Evolutionary conservation across 768 basidiomycete genomes (phyloP).

Genomic region (Sporobolomyces pararoseus): DNA sequence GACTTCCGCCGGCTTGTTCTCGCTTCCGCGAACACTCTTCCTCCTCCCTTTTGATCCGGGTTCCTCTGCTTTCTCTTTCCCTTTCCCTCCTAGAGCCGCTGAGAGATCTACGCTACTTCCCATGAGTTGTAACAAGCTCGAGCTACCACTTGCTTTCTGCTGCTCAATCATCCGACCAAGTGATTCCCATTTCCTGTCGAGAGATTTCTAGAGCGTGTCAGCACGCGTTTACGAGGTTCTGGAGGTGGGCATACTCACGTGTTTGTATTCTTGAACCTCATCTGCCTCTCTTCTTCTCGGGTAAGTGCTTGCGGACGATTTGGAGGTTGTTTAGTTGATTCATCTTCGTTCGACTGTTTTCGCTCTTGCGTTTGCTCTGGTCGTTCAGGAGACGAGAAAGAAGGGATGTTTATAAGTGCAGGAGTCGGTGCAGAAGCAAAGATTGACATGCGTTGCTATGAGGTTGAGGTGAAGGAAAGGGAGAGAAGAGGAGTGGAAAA

Average conservation of each 20-base stretch:
- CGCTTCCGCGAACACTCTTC: not conserved
- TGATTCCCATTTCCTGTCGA: constrained; percentile 2
- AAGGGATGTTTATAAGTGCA: not conserved
- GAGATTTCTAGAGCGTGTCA: not conserved
- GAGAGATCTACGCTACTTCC: not conserved
- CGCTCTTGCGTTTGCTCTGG: not conserved
- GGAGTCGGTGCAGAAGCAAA: not conserved
- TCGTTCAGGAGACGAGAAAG: not conserved
- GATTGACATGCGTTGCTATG: not conserved
- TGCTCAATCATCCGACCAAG: not conserved
- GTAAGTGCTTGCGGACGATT: not conserved
- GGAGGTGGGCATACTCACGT: not conserved
- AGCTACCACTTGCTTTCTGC: not conserved
- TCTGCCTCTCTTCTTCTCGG: not conserved
- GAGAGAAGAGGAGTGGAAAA: not conserved
- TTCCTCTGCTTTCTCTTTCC: not conserved
- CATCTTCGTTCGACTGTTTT: no score
- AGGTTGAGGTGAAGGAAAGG: not conserved
- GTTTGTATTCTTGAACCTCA: constrained; percentile 2
- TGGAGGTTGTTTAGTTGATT: not conserved
- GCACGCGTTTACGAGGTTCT: not conserved
- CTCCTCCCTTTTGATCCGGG: not conserved
- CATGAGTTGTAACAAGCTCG: constrained; percentile 5
- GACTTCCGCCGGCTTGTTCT: not conserved
- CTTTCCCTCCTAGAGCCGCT: not conserved